Conservation (phyloP, 2,329 filamentous ascomycete genomes). For the Penicillium nordicum region DNA sequence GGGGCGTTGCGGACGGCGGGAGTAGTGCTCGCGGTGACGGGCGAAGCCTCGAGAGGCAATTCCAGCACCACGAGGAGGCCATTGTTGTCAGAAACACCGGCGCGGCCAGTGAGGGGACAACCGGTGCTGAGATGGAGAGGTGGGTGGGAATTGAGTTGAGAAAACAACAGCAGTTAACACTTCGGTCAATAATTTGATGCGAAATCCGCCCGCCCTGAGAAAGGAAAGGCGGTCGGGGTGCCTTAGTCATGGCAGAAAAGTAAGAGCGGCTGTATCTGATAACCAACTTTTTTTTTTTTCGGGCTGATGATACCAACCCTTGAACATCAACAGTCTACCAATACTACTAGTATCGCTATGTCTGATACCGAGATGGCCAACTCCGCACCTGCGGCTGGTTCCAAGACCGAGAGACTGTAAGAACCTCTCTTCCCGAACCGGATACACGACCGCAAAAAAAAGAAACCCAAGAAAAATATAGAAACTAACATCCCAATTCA, state of each 20-base stretch:
- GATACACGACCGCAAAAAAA: neutral
- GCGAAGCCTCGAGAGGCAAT: constrained; percentile 53
- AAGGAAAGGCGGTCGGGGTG: constrained; percentile 21
- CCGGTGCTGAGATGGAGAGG: constrained; percentile 23
- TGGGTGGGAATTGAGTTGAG: constrained; percentile 15
- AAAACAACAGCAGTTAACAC: constrained; percentile 10
- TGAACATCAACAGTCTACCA: constrained; percentile 5
- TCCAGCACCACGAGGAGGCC: constrained; percentile 58
- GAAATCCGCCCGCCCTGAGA: constrained; percentile 21
- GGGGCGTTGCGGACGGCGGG: constrained; percentile 46
- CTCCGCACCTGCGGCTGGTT: constrained; percentile 12
- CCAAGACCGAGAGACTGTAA: constrained; percentile 43
- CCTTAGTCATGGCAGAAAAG: constrained; percentile 24
- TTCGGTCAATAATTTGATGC: constrained; percentile 23
- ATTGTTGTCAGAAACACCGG: constrained; percentile 43
- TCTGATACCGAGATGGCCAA: constrained; percentile 28
- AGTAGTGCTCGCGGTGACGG: constrained; percentile 39
- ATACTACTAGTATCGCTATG: constrained; percentile 21
- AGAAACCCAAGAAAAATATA: constrained; percentile 5
- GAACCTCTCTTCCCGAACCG: constrained; percentile 11
- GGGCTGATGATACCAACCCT: constrained; percentile 13
- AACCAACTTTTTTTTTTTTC: constrained; percentile 31
- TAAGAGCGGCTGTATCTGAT: constrained; percentile 30
- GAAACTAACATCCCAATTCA: constrained; percentile 22
- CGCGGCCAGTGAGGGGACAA: constrained; percentile 30